Conservation (phyloP, 306 rosid species). For the Begonia fuchsioides region DNA sequence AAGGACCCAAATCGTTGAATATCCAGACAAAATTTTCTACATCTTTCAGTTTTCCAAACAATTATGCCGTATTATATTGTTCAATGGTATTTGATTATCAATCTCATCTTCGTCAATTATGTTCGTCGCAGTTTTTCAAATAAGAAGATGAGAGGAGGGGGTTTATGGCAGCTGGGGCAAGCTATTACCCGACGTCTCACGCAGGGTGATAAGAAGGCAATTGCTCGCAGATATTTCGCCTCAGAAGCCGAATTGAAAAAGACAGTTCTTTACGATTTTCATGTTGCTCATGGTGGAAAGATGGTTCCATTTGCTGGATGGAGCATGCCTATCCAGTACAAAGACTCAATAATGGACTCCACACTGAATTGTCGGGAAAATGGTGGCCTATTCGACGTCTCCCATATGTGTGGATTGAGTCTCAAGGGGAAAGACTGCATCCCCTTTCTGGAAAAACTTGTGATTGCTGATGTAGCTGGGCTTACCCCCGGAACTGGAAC, state of each 20-base stretch:
- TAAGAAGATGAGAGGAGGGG: constrained; percentile 50
- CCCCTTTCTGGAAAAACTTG: constrained; percentile 71
- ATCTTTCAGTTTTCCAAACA: too few species aligned
- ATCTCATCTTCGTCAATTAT: too few species aligned
- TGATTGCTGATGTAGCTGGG: constrained; percentile 77
- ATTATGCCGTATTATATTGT: too few species aligned
- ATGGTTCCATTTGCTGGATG: constrained; percentile 98
- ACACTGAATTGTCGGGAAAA: constrained; percentile 76
- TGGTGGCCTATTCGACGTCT: constrained; percentile 75
- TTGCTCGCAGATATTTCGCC: constrained; percentile 53
- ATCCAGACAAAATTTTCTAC: too few species aligned
- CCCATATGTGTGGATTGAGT: constrained; percentile 89
- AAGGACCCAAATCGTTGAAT: too few species aligned
- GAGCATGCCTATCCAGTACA: constrained; percentile 96
- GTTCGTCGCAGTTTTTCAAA: background rate
- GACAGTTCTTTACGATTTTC: constrained; percentile 77
- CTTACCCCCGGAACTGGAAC: constrained; percentile 74
- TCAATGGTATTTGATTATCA: too few species aligned
- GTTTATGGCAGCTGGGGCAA: constrained; percentile 75
- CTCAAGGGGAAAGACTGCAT: constrained; percentile 72
- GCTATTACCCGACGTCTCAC: constrained; percentile 73
- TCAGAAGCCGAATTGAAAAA: constrained; percentile 67
- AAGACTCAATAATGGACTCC: constrained; percentile 88
- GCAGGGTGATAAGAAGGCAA: constrained; percentile 60
- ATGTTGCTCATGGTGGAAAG: constrained; percentile 79